A percentile compares a stretch with the other conserved stretches of the same genome.
Conservation (phyloP, 2,329 filamentous ascomycete species). For the Sordariomycetes sp. region DNA sequence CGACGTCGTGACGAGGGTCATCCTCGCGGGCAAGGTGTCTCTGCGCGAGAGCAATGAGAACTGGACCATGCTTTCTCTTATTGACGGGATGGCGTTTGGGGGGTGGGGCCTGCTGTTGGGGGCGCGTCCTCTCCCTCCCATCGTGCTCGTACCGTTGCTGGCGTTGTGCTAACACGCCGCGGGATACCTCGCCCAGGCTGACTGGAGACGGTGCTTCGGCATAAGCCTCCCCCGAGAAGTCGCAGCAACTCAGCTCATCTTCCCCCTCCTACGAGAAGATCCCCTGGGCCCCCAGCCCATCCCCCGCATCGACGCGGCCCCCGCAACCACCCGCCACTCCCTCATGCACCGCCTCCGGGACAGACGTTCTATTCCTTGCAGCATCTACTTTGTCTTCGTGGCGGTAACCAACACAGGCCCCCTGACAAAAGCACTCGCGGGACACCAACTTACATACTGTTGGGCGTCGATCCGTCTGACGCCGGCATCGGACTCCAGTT, state of each 20-base stretch:
- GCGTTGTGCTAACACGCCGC: background rate
- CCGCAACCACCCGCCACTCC: slow-evolving; percentile 14
- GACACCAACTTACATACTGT: background rate
- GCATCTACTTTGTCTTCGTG: slow-evolving; percentile 54
- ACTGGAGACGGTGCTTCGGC: slow-evolving; percentile 56
- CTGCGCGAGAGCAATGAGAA: slow-evolving; percentile 48
- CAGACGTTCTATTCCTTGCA: slow-evolving; percentile 51
- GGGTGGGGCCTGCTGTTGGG: slow-evolving; percentile 47
- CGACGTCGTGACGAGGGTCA: slow-evolving; percentile 43
- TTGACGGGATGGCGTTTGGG: slow-evolving; percentile 46
- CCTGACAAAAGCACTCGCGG: background rate
- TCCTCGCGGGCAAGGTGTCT: slow-evolving; percentile 52
- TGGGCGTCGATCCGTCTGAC: slow-evolving; percentile 29
- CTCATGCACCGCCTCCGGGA: slow-evolving; percentile 22
- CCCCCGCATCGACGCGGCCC: slow-evolving; percentile 27
- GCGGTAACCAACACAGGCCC: slow-evolving; percentile 12
- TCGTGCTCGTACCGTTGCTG: background rate
- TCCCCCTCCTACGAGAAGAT: slow-evolving; percentile 42
- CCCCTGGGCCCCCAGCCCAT: slow-evolving; percentile 38
- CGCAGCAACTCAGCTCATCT: slow-evolving; percentile 36
- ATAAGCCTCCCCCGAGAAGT: slow-evolving; percentile 45
- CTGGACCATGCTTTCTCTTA: slow-evolving; percentile 46
- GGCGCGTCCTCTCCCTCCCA: slow-evolving; percentile 14
- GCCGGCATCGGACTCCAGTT: slow-evolving; percentile 46
- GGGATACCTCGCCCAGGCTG: slow-evolving; percentile 27